Percentiles rank a stretch among this genome's conserved stretches.
Evolutionary conservation across 495 filamentous ascomycete genomes (phyloP).

Genomic region (Penicillium coffeae): DNA sequence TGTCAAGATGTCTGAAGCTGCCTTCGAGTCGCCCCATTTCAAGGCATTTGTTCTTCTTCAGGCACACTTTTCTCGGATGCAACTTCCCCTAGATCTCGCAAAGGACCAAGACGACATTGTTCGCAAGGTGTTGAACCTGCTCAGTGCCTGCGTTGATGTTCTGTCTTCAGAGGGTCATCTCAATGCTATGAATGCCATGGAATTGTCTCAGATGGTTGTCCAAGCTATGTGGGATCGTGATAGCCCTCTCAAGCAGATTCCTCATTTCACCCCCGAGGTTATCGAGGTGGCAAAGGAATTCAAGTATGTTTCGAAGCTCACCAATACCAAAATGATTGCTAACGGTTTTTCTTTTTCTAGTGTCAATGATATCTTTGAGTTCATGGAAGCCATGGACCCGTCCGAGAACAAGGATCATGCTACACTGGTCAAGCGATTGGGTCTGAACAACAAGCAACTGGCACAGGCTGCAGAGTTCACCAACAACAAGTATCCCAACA

Average conservation of each 20-base stretch:
- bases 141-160: constrained; percentile 91
- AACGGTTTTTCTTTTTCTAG: constrained; percentile 30
- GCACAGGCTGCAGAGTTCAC: constrained; percentile 89
- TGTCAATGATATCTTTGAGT: constrained; percentile 91
- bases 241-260: constrained; percentile 94
- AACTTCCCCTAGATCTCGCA: constrained; percentile 90
- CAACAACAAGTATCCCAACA: constrained; percentile 92
- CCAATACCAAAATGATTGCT: constrained; percentile 19
- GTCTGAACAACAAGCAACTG: constrained; percentile 77
- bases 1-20: constrained; percentile 84
- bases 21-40: constrained; percentile 93
- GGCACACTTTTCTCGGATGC: constrained; percentile 96
- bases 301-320: constrained; percentile 52
- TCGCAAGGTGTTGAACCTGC: constrained; percentile 76
- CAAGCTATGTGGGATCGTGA: constrained; percentile 99
- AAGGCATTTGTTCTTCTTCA: constrained; percentile 96
- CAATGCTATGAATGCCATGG: constrained; percentile 98
- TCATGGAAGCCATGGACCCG: constrained; percentile 98
- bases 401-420: constrained; percentile 78
- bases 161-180: constrained; percentile 93
- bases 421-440: constrained; percentile 68
- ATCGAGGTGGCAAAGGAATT: constrained; percentile 79
- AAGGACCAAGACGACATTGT: constrained; percentile 93
- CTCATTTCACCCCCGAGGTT: constrained; percentile 81
- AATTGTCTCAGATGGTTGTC: constrained; percentile 99